phyloP scores from a whole-genome alignment of 129 eudicot genomes.

The Heracleum sosnowskyi region DNA sequence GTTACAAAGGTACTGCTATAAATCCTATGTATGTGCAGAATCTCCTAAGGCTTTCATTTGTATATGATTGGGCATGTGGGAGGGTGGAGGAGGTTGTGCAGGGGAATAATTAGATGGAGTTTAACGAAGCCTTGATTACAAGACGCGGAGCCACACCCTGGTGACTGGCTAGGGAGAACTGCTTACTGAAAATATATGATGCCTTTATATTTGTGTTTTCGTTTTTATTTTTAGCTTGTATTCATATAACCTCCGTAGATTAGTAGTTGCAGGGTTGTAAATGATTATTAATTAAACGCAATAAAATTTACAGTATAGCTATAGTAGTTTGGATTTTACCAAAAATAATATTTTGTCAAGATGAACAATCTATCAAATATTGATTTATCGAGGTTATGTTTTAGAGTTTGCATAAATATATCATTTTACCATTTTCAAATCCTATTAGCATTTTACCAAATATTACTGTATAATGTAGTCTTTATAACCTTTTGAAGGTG shows the following conservation, averaged over 20 bases:
- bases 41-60: not conserved
- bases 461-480: not conserved
- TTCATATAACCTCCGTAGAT: not conserved
- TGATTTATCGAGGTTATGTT: not conserved
- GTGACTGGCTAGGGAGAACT: not conserved
- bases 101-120: not conserved
- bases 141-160: not conserved
- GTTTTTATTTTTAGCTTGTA: not conserved
- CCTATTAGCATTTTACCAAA: not conserved
- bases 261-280: not conserved
- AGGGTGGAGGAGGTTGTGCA: not conserved
- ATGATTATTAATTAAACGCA: not conserved
- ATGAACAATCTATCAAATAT: too few species aligned
- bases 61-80: not conserved
- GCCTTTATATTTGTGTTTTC: not conserved
- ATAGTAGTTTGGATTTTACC: too few species aligned
- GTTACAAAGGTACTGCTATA: slow-evolving; percentile 57
- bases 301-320: not conserved
- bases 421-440: not conserved
- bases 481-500: not conserved
- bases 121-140: not conserved
- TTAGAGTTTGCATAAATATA: not conserved
- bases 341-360: too few species aligned
- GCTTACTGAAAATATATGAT: not conserved
- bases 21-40: not conserved